Base-by-base conservation (phyloP, 2,329 filamentous ascomycete genomes). In the Acephala macrosclerotiorum region DNA sequence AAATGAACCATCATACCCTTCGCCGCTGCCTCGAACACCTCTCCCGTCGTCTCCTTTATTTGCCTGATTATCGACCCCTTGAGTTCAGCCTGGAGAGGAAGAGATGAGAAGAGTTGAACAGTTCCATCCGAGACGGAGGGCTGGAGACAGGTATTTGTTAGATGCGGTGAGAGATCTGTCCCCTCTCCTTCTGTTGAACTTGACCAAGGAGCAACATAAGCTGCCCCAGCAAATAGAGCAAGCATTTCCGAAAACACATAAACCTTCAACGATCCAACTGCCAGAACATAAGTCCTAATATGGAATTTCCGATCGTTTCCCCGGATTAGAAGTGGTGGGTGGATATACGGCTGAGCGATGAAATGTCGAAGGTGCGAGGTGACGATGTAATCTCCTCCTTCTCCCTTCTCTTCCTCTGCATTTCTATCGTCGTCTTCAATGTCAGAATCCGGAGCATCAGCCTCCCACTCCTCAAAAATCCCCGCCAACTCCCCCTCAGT, bases 141-240 rank as follows among this genome's bases (percentile, higher is more conserved):
- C 77, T 98, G 96, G 1, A 97, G 87, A 77, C 96, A 99, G 1
- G 96, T 98, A 78, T 99, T 99, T 53, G 96, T 99, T 2, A 99
- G 85, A 76, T 97, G 96, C 0, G 89, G 85, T 58, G 88, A 87
- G 6, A 97, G 86, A 71, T 91, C 84, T 7, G 79, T 74, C n/a
- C 14, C 35, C 38, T 55, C 63, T 77, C 74, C 63, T 1, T 70
- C 60, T 33, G 74, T 73, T 11, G 72, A 61, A 29, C 70, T 68
- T 7, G 75, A 70, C 79, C 84, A 85, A 0, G 94, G 95, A 0
- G 90, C 76, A 0, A 79, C 75, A 79, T 98, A 99, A 0, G 88
- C 78, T 68, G 87, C 86, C 11, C 88, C 89, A 0, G 96, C 94
- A 79, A 98, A 98, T 40, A 99, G 88, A 0, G 95, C 94, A 12